Evolutionary conservation across 306 rosid genomes (phyloP).

Genomic region (cucumber (Cucumis sativus)): Cucumber_9930_V3 NC_026660.2:24801501-24802000

Average conservation of each 20-base stretch:
- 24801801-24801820: background rate
- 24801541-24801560: constrained; percentile 75
- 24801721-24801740: no score
- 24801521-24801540: constrained; percentile 56
- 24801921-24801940: background rate
- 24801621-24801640: constrained; percentile 72
- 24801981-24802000: background rate
- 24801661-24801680: background rate
- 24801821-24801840: background rate
- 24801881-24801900: background rate
- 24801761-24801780: background rate
- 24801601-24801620: constrained; percentile 40
- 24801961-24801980: background rate
- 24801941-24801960: background rate
- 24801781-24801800: background rate
- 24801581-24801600: constrained; percentile 44
- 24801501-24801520: constrained; percentile 9
- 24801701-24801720: no score
- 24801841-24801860: background rate
- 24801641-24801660: constrained; percentile 9
- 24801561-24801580: constrained; percentile 85
- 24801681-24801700: background rate
- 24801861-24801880: background rate
- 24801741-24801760: background rate
- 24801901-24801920: background rate